Conservation (phyloP, 2,329 filamentous ascomycete species). For the Fusarium fujikuroi region DNA sequence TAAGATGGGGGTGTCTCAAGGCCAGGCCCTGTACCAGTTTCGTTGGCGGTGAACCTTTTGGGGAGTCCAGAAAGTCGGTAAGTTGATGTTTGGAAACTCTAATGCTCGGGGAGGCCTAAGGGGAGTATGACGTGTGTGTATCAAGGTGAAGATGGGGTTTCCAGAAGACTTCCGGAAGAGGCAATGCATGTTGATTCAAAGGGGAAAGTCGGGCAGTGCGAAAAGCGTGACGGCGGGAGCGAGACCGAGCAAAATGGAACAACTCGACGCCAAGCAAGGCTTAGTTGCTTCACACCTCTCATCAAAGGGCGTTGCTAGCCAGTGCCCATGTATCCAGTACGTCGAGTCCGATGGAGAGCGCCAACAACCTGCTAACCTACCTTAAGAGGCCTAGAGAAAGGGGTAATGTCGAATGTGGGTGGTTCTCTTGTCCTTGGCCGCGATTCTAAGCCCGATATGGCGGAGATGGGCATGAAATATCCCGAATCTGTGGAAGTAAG, state of each 20-base stretch:
- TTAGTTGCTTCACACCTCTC: slow-evolving; percentile 19
- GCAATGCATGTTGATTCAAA: slow-evolving; percentile 7
- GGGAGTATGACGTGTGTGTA: background rate
- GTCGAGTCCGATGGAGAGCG: background rate
- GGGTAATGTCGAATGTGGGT: slow-evolving; percentile 17
- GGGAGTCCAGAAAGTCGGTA: slow-evolving; percentile 35
- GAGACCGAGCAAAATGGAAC: slow-evolving; percentile 12
- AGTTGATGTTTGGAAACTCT: slow-evolving; percentile 35
- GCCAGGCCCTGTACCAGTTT: slow-evolving; percentile 34
- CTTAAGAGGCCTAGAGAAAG: slow-evolving; percentile 25
- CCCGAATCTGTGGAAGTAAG: slow-evolving; percentile 24
- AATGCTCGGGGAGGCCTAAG: slow-evolving; percentile 22
- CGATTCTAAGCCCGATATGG: slow-evolving; percentile 26
- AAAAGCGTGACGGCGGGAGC: slow-evolving; percentile 10
- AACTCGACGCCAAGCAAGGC: slow-evolving; percentile 28
- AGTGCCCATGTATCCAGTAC: slow-evolving; percentile 39
- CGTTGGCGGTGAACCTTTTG: slow-evolving; percentile 22
- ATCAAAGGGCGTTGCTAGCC: slow-evolving; percentile 21
- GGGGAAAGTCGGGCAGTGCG: slow-evolving; percentile 18
- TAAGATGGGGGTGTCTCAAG: background rate
- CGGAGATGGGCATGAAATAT: slow-evolving; percentile 17
- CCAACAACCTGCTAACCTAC: background rate
- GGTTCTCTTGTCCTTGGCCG: background rate
- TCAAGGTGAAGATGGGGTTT: slow-evolving; percentile 10
- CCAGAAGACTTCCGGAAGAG: slow-evolving; percentile 42